A percentile compares a stretch with the other conserved stretches of the same genome.
Conservation (phyloP, 345 rosid genomes). For the Citrus inodora region DNA sequence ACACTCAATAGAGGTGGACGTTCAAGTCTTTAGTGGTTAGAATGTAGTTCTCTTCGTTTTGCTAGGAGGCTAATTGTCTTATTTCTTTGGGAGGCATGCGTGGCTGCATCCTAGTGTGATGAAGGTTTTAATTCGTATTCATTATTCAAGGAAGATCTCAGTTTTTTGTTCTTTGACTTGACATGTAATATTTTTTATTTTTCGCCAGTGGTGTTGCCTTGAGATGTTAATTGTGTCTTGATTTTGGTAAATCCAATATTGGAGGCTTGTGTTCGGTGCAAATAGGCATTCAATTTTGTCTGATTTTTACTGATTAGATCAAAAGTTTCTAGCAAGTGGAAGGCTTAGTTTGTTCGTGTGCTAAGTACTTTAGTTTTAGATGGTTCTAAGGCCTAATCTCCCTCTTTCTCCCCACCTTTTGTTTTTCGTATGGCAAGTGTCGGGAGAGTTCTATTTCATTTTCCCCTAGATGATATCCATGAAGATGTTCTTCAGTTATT, state of each 20-base stretch:
- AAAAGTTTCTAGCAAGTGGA: neutral
- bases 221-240: constrained; percentile 4
- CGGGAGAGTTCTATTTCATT: neutral
- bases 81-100: neutral
- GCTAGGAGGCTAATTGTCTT: neutral
- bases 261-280: neutral
- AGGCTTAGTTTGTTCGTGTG: constrained; percentile 2
- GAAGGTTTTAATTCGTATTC: neutral
- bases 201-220: neutral
- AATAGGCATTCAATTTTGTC: neutral
- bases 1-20: neutral
- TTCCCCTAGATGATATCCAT: neutral
- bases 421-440: neutral
- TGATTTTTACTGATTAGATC: neutral
- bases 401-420: neutral
- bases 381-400: neutral
- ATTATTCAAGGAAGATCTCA: constrained; percentile 5
- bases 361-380: constrained; percentile 9
- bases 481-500: neutral
- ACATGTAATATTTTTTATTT: neutral
- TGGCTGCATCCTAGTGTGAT: neutral
- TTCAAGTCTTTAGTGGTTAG: neutral
- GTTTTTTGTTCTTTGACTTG: neutral
- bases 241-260: neutral
- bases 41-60: neutral